phyloP scores from a whole-genome alignment of 768 basidiomycete species.

The Naganishia vishniacii region DNA sequence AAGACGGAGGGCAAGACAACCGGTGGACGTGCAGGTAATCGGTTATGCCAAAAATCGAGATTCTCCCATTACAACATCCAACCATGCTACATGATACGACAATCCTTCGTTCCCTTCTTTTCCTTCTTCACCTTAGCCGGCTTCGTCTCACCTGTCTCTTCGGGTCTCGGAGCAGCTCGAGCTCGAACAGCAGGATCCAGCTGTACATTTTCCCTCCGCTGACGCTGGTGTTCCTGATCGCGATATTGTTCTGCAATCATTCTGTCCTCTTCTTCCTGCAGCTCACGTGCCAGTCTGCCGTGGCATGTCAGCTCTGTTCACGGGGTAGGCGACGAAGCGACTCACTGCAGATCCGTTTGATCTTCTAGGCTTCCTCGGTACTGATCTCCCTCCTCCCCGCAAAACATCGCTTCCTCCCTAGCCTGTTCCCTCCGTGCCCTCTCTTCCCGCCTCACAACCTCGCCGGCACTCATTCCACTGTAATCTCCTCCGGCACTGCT shows the following conservation, averaged over 20 bases:
- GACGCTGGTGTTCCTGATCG: conserved; percentile 14
- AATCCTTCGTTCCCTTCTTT: conserved; percentile 54
- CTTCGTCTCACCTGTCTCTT: conserved; percentile 32
- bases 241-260: conserved; percentile 29
- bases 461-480: conserved; percentile 49
- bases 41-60: too few species aligned
- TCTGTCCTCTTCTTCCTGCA: conserved; percentile 74
- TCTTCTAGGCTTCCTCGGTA: conserved; percentile 56
- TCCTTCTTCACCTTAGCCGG: conserved; percentile 34
- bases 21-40: too few species aligned
- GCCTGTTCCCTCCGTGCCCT: conserved; percentile 51
- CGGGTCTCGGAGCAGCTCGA: conserved; percentile 30
- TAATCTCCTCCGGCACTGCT: conserved; percentile 65
- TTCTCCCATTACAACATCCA: too few species aligned
- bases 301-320: conserved; percentile 26
- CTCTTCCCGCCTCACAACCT: conserved; percentile 35
- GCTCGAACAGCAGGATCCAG: conserved; percentile 46
- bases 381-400: conserved; percentile 10
- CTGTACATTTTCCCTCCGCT: conserved; percentile 44
- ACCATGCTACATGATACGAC: conserved; percentile 61
- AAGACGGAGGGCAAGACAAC: too few species aligned
- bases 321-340: conserved; percentile 39
- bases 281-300: conserved; percentile 63
- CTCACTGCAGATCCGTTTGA: conserved; percentile 20
- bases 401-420: conserved; percentile 47